These are phyloP conservation scores for Botrytis hyacinthi DNA, from an alignment of 2,329 filamentous ascomycete species.

Conservation along the genomic window DNA sequence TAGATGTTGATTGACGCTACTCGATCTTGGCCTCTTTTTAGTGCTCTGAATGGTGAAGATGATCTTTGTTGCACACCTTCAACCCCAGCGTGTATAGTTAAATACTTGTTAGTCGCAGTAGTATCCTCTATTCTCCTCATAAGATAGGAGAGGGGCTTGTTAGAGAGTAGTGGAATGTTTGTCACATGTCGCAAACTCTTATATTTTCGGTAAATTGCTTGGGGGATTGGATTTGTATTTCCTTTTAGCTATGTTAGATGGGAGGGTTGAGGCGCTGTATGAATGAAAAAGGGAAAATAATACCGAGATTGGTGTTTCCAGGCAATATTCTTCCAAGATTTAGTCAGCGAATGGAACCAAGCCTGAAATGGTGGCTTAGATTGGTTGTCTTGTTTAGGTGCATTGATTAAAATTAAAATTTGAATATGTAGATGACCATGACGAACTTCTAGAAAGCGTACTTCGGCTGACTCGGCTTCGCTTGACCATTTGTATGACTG, in stretches of 20 bases:
- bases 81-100: not conserved
- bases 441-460: not conserved
- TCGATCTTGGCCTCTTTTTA: not conserved
- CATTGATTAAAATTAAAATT: not conserved
- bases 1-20: not conserved
- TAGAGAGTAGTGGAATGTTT: not conserved
- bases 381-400: not conserved
- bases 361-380: too few relatives aligned
- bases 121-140: too few relatives aligned
- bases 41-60: not conserved
- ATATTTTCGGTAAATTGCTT: not conserved
- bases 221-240: not conserved
- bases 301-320: not conserved
- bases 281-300: too few relatives aligned
- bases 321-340: not conserved
- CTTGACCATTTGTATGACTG: not conserved
- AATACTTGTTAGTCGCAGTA: not conserved
- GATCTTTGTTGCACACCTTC: not conserved
- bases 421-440: not conserved
- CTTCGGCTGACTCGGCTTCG: not conserved
- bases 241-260: too few relatives aligned
- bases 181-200: not conserved
- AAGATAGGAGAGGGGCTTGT: not conserved
- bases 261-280: too few relatives aligned
- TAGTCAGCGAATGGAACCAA: too few relatives aligned